phyloP scores from a whole-genome alignment of 257 asterid genomes.

The Capsicum rhomboideum region DNA sequence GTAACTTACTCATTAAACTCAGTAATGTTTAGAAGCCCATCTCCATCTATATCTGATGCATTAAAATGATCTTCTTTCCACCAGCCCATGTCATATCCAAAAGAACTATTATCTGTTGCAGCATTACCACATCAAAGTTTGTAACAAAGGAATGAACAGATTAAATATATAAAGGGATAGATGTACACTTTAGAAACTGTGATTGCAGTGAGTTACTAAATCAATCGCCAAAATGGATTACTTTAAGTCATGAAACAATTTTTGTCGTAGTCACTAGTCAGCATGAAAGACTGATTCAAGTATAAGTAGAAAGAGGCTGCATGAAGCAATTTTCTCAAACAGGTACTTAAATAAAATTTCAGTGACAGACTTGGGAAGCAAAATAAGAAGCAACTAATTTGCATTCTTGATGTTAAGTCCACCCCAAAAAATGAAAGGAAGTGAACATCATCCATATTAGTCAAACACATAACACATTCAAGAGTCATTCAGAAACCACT shows the following conservation, averaged over 20 bases:
- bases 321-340: background rate
- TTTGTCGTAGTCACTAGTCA: background rate
- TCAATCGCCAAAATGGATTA: background rate
- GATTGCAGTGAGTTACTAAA: background rate
- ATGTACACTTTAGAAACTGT: background rate
- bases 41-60: constrained; percentile 90
- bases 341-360: background rate
- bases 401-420: background rate
- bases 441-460: background rate
- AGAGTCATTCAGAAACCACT: background rate
- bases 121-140: background rate
- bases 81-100: constrained; percentile 89
- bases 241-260: background rate
- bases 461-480: background rate
- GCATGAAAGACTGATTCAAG: background rate
- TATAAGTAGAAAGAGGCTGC: background rate
- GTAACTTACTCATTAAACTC: constrained; percentile 88
- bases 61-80: constrained; percentile 97
- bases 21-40: constrained; percentile 67
- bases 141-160: background rate
- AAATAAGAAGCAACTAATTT: background rate
- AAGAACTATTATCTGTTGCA: constrained; percentile 45
- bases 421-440: background rate
- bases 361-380: background rate
- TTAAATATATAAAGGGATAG: background rate